Evolutionary conservation across 1,284 basidiomycete species (phyloP).

Genomic region (Quambalaria eucalypti): DNA sequence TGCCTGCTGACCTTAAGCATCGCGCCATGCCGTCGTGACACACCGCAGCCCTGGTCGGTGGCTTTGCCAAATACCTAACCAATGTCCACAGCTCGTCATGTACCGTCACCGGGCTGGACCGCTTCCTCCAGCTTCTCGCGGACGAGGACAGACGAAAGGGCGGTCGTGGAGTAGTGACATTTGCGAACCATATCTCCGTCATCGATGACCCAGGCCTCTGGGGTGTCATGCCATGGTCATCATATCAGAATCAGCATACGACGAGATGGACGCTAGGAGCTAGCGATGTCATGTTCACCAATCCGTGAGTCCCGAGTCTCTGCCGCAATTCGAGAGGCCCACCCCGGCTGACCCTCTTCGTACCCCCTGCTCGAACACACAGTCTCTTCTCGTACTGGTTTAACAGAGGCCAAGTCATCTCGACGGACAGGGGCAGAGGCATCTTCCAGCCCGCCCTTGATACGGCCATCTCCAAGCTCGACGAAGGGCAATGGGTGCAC

Average conservation of each 20-base stretch:
- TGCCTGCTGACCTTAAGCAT: too few species aligned
- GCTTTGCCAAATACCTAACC: neutral
- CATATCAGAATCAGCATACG: conserved; percentile 45
- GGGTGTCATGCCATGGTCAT: conserved; percentile 21
- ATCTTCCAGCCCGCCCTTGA: conserved; percentile 84
- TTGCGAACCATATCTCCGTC: conserved; percentile 1
- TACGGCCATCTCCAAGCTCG: conserved; percentile 65
- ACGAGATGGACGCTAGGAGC: conserved; percentile 81
- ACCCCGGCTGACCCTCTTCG: neutral
- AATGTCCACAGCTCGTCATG: neutral
- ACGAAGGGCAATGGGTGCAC: conserved; percentile 82
- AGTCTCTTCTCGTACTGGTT: conserved; percentile 62
- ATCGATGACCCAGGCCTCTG: conserved; percentile 40
- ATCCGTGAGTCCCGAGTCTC: conserved; percentile 48
- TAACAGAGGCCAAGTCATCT: conserved; percentile 78
- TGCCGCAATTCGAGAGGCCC: conserved; percentile 2
- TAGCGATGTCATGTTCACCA: conserved; percentile 91
- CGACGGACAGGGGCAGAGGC: conserved; percentile 80
- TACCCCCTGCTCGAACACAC: neutral
- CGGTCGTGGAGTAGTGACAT: neutral
- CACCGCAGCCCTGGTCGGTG: neutral
- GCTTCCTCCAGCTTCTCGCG: neutral
- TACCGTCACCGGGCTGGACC: neutral
- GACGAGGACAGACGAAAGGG: neutral
- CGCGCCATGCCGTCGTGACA: too few species aligned